Base-by-base conservation (phyloP, 345 rosid genomes). In the Pistacia vera region DNA sequence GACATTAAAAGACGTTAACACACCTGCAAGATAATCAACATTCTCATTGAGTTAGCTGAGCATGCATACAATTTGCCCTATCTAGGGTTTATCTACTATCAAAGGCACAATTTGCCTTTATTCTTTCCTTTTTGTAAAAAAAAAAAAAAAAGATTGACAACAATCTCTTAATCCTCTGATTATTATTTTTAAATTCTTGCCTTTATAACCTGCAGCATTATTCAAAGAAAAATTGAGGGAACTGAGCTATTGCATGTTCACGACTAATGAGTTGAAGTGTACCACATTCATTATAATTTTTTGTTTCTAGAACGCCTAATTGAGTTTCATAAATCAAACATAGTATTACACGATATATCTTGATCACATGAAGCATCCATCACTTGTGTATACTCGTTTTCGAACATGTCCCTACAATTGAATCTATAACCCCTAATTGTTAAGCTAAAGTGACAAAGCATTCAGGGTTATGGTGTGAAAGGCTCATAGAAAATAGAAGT, bases 1-100 rank as follows among this genome's bases (percentile, higher is more conserved):
- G 33, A 51, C 60, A 62, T 73, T 62, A 63, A 63, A 73, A 73
- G 68, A 62, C 11, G 60, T 54, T 49, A 49, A n/a, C 33, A n/a
- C 33, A n/a, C 49, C 49, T 11, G 30, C 67, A 73, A 61, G 35
- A 33, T 60, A 16, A 5, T 72, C 66, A 9, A 70, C 49, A 70
- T 70, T 20, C 30, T 69, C 46, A 4, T 69, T 68, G 22, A 51
- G 33, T 20, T 56, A 68, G 3, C 46, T 67, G 22, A 49, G 46
- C 49, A 35, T 70, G 63, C 49, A n/a, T 16, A 11, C 46, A 63
- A 28, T 68, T 28, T 16, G 17, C 58, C 5, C 22, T 68, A 28
- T 49, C 59, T 68, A 68, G 58, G 41, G 7, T n/a, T 44, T 17
- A 63, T 71, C 66, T 11, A 52, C 22, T 51, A 46, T 16, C 44